These are phyloP conservation scores for Solanum aculeatissimum DNA, from an alignment of 305 asterid genomes.

Conservation along the genomic window DNA sequence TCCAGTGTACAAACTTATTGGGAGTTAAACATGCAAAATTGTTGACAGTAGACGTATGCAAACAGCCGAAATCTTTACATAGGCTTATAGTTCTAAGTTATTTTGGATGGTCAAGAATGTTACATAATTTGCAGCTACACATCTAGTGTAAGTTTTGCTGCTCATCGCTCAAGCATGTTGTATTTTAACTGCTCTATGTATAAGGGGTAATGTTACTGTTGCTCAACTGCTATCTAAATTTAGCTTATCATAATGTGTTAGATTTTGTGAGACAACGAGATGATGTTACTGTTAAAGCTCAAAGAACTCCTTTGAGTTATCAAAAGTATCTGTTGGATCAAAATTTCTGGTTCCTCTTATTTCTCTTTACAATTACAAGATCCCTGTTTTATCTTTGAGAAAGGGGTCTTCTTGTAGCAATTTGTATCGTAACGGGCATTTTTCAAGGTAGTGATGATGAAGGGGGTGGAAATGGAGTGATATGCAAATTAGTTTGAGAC, in stretches of 20 bases:
- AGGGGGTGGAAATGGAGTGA: background rate
- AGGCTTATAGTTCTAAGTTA: conserved; percentile 27
- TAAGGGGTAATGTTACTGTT: background rate
- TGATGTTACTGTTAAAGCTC: background rate
- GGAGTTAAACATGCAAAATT: background rate
- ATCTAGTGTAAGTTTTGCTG: background rate
- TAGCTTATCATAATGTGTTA: background rate
- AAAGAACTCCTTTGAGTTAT: background rate
- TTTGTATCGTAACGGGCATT: background rate
- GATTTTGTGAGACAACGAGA: background rate
- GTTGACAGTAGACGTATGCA: background rate
- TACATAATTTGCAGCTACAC: background rate
- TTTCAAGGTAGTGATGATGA: background rate
- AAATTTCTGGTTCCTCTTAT: background rate
- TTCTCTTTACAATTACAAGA: background rate
- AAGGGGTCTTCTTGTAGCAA: background rate
- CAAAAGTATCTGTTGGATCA: background rate
- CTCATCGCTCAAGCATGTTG: background rate
- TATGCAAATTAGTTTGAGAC: background rate
- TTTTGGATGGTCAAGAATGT: background rate
- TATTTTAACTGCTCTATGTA: background rate
- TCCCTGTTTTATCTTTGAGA: background rate
- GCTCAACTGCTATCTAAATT: background rate
- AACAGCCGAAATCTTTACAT: background rate
- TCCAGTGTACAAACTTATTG: too few relatives aligned